Percentiles rank a stretch among this genome's conserved stretches.
Evolutionary conservation across 1,139 yeast species (phyloP).

Genomic region (Yamadazyma diospyri): DNA sequence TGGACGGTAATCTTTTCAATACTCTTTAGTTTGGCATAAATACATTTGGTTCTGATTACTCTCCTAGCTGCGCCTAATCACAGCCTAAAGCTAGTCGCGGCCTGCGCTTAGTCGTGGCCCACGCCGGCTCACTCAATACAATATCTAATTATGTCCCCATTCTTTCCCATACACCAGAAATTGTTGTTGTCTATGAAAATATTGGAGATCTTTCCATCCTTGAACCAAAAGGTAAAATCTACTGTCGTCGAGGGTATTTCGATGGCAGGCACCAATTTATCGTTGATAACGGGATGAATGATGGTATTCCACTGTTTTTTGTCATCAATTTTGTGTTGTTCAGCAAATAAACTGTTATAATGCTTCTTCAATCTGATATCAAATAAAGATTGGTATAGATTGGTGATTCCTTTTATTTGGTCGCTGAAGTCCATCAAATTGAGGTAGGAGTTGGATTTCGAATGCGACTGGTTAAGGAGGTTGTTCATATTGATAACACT

Average conservation of each 20-base stretch:
- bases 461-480: constrained; percentile 8
- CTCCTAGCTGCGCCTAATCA: not conserved
- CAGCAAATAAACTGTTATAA: constrained; percentile 14
- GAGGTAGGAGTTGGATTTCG: constrained; percentile 11
- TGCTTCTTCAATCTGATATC: constrained; percentile 34
- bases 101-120: constrained; percentile 2
- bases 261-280: constrained; percentile 39
- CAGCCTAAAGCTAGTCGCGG: no score
- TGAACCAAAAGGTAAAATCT: constrained; percentile 31
- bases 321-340: constrained; percentile 9
- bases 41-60: constrained; percentile 2
- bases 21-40: constrained; percentile 5
- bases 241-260: constrained; percentile 34
- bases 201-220: constrained; percentile 45
- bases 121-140: constrained; percentile 9
- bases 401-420: constrained; percentile 18
- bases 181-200: constrained; percentile 33
- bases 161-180: constrained; percentile 51
- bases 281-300: constrained; percentile 38
- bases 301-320: constrained; percentile 20
- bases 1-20: constrained; percentile 31
- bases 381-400: constrained; percentile 34
- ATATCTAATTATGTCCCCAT: constrained; percentile 49
- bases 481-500: constrained; percentile 14
- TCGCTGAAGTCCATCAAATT: constrained; percentile 19